Evolutionary conservation across 306 rosid species (phyloP), one percentile per base, ranked within the genome.

Genomic region (Cucumis hystrix): DNA sequence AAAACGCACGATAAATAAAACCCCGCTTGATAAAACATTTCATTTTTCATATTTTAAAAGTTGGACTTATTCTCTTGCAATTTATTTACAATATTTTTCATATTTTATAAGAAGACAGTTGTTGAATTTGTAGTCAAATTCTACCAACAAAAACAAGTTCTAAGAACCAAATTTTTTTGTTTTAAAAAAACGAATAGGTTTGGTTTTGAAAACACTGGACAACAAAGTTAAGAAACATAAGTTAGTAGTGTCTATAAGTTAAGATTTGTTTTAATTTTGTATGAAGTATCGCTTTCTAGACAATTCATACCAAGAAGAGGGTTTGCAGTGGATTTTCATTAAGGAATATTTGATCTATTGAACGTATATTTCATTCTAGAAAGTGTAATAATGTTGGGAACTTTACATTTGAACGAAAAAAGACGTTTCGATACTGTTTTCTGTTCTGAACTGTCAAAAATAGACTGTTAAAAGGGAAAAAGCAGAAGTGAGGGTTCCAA

Each of bases 401-500:
- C 73, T 66, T 39, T 18, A 66, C 73, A 66, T 39, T 66, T 67
- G 3, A 18, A 21, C 52, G 15, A 40, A 67, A 17, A 15, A 67
- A 67, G 33, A 40, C 8, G 11, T 67, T 67, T 16, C 33, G 20
- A 67, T 18, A 67, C 9, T 67, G 33, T 67, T 9, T 8, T 18
- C 55, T 40, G 55, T n/a, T 67, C n/a, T 69, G 13, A 69, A 47
- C 10, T 43, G 75, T 41, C 40, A 43, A 70, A 70, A 47, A 23
- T 45, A 2, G 17, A 10, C 74, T 75, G 40, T 89, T 85, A 93
- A 84, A 92, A 90, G 78, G 97, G 98, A 72, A 90, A 90, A 63
- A 90, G 92, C 85, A 83, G 77, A 83, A 90, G 86, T 2, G 91
- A 83, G 64, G 98, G 91, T 55, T 93, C 91, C 80, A 91, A 79